phyloP scores from a whole-genome alignment of 2,329 filamentous ascomycete species.

The Penicillium palitans region DNA sequence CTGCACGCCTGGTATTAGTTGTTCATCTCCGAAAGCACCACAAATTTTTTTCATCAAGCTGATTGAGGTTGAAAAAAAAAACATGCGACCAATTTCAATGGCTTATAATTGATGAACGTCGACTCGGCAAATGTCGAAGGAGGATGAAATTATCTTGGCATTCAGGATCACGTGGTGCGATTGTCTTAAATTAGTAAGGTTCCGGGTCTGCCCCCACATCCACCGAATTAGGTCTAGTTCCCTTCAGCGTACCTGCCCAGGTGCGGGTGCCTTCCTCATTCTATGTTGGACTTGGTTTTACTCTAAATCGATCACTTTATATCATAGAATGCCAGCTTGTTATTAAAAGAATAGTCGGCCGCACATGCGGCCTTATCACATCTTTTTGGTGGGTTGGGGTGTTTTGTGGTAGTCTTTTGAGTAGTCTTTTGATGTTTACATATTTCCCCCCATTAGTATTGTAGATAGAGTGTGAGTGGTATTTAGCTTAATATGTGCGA shows the following conservation, averaged over 20 bases:
- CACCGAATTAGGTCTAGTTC: background rate
- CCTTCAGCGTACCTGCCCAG: background rate
- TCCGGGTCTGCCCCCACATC: background rate
- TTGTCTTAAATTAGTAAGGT: background rate
- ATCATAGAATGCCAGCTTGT: too few species aligned
- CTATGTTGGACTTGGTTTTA: too few species aligned
- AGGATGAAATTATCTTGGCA: background rate
- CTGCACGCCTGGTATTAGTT: slow-evolving; percentile 13
- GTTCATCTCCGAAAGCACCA: slow-evolving; percentile 2
- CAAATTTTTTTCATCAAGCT: background rate
- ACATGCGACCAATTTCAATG: background rate
- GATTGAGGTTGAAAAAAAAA: background rate
- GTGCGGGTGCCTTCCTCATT: too few species aligned
- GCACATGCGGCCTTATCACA: too few species aligned
- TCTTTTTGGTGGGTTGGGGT: too few species aligned
- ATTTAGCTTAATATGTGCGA: too few species aligned
- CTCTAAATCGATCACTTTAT: too few species aligned
- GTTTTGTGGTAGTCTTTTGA: too few species aligned
- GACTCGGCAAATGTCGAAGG: background rate
- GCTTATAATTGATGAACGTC: background rate
- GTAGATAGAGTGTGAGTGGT: too few species aligned
- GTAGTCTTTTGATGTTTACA: too few species aligned
- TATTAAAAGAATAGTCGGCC: too few species aligned
- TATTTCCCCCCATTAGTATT: too few species aligned
- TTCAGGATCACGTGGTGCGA: fast-evolving